Conservation (phyloP, 2,329 filamentous ascomycete species). For the Aspergillus terreus region DNA sequence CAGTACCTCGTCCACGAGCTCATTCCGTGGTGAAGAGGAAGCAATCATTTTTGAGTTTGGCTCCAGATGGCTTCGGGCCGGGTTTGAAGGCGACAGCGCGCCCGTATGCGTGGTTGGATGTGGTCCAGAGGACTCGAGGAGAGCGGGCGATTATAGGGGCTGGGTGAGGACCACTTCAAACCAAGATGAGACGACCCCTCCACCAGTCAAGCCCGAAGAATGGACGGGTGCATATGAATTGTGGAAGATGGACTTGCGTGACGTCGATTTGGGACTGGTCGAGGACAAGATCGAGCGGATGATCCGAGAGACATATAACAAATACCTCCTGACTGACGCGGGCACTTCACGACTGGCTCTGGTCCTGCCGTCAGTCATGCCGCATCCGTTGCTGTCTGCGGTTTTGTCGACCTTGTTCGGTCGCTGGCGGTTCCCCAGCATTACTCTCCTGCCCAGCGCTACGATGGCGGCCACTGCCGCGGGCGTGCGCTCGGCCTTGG, state of each 20-base stretch:
- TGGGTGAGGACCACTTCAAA: constrained; percentile 58
- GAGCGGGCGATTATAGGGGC: constrained; percentile 75
- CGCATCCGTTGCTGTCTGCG: constrained; percentile 72
- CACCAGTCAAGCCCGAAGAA: constrained; percentile 28
- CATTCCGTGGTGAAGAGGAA: constrained; percentile 73
- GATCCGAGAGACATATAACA: constrained; percentile 76
- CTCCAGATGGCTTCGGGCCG: constrained; percentile 71
- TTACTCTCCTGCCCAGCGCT: constrained; percentile 76
- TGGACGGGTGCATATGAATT: constrained; percentile 60
- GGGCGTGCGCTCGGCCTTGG: constrained; percentile 77
- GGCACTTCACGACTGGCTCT: constrained; percentile 71
- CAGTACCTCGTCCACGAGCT: constrained; percentile 56
- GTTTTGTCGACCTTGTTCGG: constrained; percentile 75
- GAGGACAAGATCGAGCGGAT: constrained; percentile 83
- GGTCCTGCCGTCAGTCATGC: constrained; percentile 71
- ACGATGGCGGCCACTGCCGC: constrained; percentile 72
- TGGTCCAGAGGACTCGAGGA: constrained; percentile 69
- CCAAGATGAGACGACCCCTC: constrained; percentile 38
- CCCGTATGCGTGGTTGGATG: constrained; percentile 71
- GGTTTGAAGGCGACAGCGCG: constrained; percentile 77
- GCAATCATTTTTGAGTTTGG: constrained; percentile 79
- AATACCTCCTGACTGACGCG: constrained; percentile 59
- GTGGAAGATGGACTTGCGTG: constrained; percentile 71
- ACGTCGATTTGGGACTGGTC: constrained; percentile 72
- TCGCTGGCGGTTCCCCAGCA: constrained; percentile 72